Base-by-base conservation (phyloP, 371 early-diverging fungal species). In the Rhizomucor miehei region DNA sequence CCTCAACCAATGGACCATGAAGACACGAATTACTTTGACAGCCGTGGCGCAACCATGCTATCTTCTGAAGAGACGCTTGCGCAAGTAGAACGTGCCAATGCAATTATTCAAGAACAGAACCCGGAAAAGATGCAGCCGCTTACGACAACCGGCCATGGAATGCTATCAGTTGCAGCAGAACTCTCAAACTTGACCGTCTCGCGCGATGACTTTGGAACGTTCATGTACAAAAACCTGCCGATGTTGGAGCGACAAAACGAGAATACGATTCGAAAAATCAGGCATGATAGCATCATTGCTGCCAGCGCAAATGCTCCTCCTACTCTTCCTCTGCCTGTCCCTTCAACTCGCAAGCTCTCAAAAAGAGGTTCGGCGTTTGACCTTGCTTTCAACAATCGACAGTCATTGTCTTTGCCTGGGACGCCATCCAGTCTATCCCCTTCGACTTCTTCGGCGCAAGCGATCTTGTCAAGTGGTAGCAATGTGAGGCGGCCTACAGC, bases 11-110 rank as follows among this genome's bases (percentile, higher is more conserved):
- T 81, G 0, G 75, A 79, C 48, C 71, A 77, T 43, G 94, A 94
- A 54, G 96, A 96, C 57, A 95, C 96, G 0, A 90, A 89, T 34
- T 96, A 96, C 65, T 98, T 98, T 83, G 98, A 98, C 64, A 62
- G 81, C 5, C 83, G 98, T 16, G 96, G 96, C 6, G 88, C 87
- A 8, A 75, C 75, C 14, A 81, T 83, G 79, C 75, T 80, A 23
- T 5, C 35, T 11, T 40, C 52, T 17, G 75, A 75, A 1, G 73
- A 72, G 25, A 67, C 65, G 20, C 56, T 57, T 38, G 64, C 58
- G 1, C 73, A 72, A 38, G 76, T 75, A 1, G 71, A 72, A 20
- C 54, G 56, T 13, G 76, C 76, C 1, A 65, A 68, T 40, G 70
- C 68, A 3, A 75, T 75, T 19, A 72, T 77, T 40, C 58, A 56